phyloP scores from a whole-genome alignment of 495 filamentous ascomycete genomes.

The Penicillium bovifimosum region DNA sequence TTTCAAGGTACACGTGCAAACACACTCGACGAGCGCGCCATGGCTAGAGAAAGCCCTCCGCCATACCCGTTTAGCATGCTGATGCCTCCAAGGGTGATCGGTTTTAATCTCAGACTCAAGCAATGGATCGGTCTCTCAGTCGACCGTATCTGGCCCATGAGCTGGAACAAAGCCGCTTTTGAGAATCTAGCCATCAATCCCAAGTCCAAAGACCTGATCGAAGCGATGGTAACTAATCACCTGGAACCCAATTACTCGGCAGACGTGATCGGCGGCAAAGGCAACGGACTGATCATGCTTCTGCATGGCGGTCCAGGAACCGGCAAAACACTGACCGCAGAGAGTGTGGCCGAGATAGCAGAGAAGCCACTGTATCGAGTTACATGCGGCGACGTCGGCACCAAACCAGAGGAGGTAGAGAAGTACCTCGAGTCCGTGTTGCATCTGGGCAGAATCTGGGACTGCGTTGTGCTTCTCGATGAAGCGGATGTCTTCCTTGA shows the following conservation, averaged over 20 bases:
- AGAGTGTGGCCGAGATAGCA: slow-evolving; percentile 25
- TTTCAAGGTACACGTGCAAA: neutral
- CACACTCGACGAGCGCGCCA: neutral
- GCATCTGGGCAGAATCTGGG: slow-evolving; percentile 38
- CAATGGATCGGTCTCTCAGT: slow-evolving; percentile 37
- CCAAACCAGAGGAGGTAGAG: slow-evolving; percentile 33
- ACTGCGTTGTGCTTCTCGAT: slow-evolving; percentile 49
- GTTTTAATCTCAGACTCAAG: slow-evolving; percentile 34
- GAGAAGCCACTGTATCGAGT: slow-evolving; percentile 26
- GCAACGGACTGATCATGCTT: slow-evolving; percentile 45
- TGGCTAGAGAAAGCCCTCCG: neutral
- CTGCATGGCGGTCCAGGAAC: slow-evolving; percentile 48
- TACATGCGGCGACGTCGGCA: slow-evolving; percentile 36
- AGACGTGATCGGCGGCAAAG: slow-evolving; percentile 31
- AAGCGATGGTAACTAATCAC: slow-evolving; percentile 42
- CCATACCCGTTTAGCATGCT: slow-evolving; percentile 19
- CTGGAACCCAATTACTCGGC: slow-evolving; percentile 22
- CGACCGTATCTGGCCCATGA: slow-evolving; percentile 32
- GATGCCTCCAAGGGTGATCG: slow-evolving; percentile 24
- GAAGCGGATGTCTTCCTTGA: slow-evolving; percentile 55
- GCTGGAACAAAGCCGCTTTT: slow-evolving; percentile 49
- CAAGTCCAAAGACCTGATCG: slow-evolving; percentile 49
- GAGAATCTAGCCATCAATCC: slow-evolving; percentile 45
- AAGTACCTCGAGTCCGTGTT: slow-evolving; percentile 37
- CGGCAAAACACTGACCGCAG: slow-evolving; percentile 35